Base-by-base conservation (phyloP, 2,329 filamentous ascomycete species). In the Aspergillus jensenii region DNA sequence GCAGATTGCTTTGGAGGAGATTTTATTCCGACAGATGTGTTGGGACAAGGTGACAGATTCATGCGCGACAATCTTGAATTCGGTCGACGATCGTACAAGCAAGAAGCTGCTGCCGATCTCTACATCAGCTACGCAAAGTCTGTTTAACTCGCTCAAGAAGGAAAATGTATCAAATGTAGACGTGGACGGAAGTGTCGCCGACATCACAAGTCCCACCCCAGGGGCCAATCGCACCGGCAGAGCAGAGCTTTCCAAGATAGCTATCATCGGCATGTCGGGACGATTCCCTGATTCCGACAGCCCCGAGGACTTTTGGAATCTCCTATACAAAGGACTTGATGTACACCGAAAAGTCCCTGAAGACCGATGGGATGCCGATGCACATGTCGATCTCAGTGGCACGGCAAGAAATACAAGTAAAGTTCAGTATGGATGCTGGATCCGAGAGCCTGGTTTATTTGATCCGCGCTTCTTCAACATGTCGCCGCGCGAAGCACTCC, bases 391-490 rank as follows among this genome's bases (percentile, higher is more conserved):
- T 67, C 83, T 87, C 5, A 86, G 85, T 6, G 88, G 89, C 21
- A 91, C 91, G 73, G 82, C 79, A 33, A 87, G 87, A 72, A 93
- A 92, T 77, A 91, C 89, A 58, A 89, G 85, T 54, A 87, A 90
- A 73, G 91, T 89, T 1, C 88, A 87, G 3, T 91, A 86, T 65
- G 90, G 90, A 15, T 90, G 88, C 76, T 92, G 87, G 76, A 84
- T 91, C 63, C 86, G 91, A 61, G 84, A 91, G 60, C 89, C 90
- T 0, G 89, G 89, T 55, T 79, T 89, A 48, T 93, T 93, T 68
- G 90, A 93, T 66, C 87, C 89, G n/a, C 82, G 87, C 1, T 93
- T 93, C 76, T 93, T 93, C 83, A 91, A 91, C 74, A 92, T 93
- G 87, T 92, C 89, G 37, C 89, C 90, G 6, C 85, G 89, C 65